Percentiles rank a stretch among this genome's conserved stretches.
Evolutionary conservation across 768 basidiomycete genomes (phyloP).

Genomic region (Russula sp.): DNA sequence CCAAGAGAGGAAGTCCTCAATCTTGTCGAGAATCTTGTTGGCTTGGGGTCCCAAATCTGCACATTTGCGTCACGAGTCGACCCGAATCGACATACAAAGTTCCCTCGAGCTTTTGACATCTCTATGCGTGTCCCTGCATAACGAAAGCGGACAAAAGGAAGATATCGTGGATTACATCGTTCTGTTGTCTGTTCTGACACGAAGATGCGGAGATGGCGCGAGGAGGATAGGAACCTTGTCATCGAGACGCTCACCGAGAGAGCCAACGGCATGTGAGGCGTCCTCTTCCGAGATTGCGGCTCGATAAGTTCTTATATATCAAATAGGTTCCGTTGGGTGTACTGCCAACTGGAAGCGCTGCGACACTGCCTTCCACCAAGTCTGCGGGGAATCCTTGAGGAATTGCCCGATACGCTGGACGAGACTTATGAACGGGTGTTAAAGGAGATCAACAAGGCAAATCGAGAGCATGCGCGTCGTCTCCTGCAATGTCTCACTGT

Average conservation of each 20-base stretch:
- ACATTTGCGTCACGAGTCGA: background rate
- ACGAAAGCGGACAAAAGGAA: constrained; percentile 10
- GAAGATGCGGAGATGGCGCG: constrained; percentile 17
- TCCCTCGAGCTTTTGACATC: background rate
- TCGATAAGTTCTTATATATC: rapidly evolving
- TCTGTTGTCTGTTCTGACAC: constrained; percentile 6
- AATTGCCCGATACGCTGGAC: constrained; percentile 3
- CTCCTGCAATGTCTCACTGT: no score
- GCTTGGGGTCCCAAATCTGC: background rate
- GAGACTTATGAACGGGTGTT: constrained; percentile 8
- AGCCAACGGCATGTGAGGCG: constrained; percentile 12
- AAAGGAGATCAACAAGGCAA: background rate
- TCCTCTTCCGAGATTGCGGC: background rate
- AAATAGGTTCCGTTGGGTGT: constrained; percentile 9
- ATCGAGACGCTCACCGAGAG: constrained; percentile 1
- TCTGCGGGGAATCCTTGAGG: constrained; percentile 1
- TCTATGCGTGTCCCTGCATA: constrained; percentile 11
- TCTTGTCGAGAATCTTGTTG: constrained; percentile 6
- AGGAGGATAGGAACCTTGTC: constrained; percentile 7
- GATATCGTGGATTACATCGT: constrained; percentile 9
- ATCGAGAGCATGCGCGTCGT: constrained; percentile 11
- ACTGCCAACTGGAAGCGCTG: constrained; percentile 2
- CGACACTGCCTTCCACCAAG: background rate
- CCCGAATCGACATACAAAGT: constrained; percentile 3
- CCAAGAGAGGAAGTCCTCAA: constrained; percentile 6